Conservation (phyloP, 441 rosid species). For the Dalechampia spathulata region DNA sequence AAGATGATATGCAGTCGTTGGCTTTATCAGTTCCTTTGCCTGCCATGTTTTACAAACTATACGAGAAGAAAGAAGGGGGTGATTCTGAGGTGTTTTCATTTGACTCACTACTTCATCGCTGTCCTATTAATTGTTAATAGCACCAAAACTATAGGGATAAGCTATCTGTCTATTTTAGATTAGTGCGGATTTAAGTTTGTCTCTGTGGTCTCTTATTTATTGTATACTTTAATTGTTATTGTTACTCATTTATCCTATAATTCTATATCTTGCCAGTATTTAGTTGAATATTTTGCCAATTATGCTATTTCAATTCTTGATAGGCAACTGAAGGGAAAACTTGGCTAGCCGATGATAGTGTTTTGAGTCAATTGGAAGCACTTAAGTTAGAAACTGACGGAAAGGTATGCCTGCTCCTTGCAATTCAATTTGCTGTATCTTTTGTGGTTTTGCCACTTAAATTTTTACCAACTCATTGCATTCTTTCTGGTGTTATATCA, state of each 20-base stretch:
- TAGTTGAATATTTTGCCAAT: slow-evolving; percentile 5
- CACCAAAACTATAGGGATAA: background rate
- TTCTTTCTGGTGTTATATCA: slow-evolving; percentile 24
- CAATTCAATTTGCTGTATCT: slow-evolving; percentile 7
- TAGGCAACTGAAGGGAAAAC: slow-evolving; percentile 57
- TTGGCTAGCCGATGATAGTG: slow-evolving; percentile 89
- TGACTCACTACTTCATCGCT: background rate
- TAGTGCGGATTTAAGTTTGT: slow-evolving; percentile 14
- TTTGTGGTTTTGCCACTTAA: slow-evolving; percentile 8
- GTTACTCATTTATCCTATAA: background rate
- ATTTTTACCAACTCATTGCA: slow-evolving; percentile 20
- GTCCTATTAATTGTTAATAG: background rate
- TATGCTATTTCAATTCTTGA: slow-evolving; percentile 13
- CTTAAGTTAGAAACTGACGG: slow-evolving; percentile 57
- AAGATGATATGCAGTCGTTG: slow-evolving; percentile 35
- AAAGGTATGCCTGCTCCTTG: slow-evolving; percentile 38
- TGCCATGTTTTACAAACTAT: slow-evolving; percentile 50
- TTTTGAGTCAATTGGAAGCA: slow-evolving; percentile 59
- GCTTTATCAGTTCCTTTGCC: slow-evolving; percentile 53
- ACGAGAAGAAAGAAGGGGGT: slow-evolving; percentile 53
- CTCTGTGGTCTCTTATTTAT: background rate
- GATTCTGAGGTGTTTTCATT: slow-evolving; percentile 47
- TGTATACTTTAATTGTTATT: background rate
- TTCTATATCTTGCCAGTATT: background rate
- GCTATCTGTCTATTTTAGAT: slow-evolving; percentile 1